These are phyloP conservation scores for Trypanosoma boissoni DNA, from an alignment of 208 protist species.

Conservation along the genomic window DNA sequence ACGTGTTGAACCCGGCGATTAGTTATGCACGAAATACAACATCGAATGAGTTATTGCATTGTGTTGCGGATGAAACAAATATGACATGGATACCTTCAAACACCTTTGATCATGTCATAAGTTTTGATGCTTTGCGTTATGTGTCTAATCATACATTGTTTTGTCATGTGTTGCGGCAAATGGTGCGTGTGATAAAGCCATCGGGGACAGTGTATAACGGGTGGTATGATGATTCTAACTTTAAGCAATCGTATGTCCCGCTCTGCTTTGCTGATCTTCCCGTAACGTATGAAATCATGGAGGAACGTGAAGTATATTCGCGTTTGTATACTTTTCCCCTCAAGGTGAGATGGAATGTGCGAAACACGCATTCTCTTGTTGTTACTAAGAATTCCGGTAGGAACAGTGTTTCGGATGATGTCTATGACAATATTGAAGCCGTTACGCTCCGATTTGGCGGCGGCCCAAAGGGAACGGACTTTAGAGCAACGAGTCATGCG, in stretches of 20 bases:
- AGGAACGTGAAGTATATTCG: slow-evolving; percentile 23
- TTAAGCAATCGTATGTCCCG: slow-evolving; percentile 17
- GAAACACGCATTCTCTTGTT: slow-evolving; percentile 38
- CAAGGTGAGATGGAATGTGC: slow-evolving; percentile 19
- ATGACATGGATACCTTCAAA: slow-evolving; percentile 28
- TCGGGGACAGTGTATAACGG: slow-evolving; percentile 32
- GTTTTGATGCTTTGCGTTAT: slow-evolving; percentile 26
- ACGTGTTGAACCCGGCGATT: slow-evolving; percentile 23
- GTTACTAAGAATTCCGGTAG: slow-evolving; percentile 18
- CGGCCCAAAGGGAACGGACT: not conserved
- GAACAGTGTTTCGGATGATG: not conserved
- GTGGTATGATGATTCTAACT: slow-evolving; percentile 34
- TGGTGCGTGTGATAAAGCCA: slow-evolving; percentile 28
- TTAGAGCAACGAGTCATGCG: not conserved
- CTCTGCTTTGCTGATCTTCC: slow-evolving; percentile 28
- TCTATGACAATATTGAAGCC: slow-evolving; percentile 6
- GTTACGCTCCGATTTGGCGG: slow-evolving; percentile 15
- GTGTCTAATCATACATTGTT: slow-evolving; percentile 30
- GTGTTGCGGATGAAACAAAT: slow-evolving; percentile 31
- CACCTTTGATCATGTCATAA: slow-evolving; percentile 32
- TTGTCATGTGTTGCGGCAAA: slow-evolving; percentile 27
- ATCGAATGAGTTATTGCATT: slow-evolving; percentile 25
- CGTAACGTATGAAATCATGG: slow-evolving; percentile 27
- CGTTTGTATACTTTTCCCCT: slow-evolving; percentile 25
- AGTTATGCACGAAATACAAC: slow-evolving; percentile 22